Evolutionary conservation across 208 protist species (phyloP).

Genomic region (Leptomonas pyrrhocoris): DNA sequence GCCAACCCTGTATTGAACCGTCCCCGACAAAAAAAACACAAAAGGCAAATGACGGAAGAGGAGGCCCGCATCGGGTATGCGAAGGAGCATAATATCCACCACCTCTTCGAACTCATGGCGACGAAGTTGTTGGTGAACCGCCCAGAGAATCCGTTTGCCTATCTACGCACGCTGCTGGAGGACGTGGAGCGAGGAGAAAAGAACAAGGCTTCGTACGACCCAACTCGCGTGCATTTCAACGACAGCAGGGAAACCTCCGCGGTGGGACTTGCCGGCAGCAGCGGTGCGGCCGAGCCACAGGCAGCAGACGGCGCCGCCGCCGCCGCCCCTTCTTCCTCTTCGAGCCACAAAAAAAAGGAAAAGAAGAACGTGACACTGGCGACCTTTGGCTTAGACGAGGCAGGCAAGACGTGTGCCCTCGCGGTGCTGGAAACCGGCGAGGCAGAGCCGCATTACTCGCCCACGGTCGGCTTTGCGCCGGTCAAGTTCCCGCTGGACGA

Average conservation of each 20-base stretch:
- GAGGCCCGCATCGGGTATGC: conserved; percentile 81
- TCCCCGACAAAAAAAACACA: neutral
- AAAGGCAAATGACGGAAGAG: conserved; percentile 58
- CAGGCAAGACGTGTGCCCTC: conserved; percentile 99
- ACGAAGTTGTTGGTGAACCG: conserved; percentile 85
- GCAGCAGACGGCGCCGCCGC: conserved; percentile 4
- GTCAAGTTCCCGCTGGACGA: conserved; percentile 85
- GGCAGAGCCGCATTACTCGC: conserved; percentile 90
- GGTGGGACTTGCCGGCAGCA: neutral
- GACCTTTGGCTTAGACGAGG: conserved; percentile 89
- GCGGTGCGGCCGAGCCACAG: neutral
- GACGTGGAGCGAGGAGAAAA: conserved; percentile 81
- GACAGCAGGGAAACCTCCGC: conserved; percentile 7
- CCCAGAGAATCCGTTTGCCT: conserved; percentile 87
- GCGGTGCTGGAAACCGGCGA: conserved; percentile 96
- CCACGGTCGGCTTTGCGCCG: conserved; percentile 90
- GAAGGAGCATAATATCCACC: conserved; percentile 90
- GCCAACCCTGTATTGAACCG: no score
- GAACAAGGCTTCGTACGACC: conserved; percentile 83
- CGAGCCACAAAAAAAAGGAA: conserved; percentile 10
- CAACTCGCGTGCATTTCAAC: conserved; percentile 66
- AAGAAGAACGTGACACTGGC: conserved; percentile 76
- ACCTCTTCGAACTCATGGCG: conserved; percentile 91
- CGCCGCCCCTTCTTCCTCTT: neutral
- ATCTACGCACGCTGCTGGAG: conserved; percentile 72